These are phyloP conservation scores for Pseudocercospora musae DNA, from an alignment of 2,329 filamentous ascomycete genomes.

Conservation along the genomic window DNA sequence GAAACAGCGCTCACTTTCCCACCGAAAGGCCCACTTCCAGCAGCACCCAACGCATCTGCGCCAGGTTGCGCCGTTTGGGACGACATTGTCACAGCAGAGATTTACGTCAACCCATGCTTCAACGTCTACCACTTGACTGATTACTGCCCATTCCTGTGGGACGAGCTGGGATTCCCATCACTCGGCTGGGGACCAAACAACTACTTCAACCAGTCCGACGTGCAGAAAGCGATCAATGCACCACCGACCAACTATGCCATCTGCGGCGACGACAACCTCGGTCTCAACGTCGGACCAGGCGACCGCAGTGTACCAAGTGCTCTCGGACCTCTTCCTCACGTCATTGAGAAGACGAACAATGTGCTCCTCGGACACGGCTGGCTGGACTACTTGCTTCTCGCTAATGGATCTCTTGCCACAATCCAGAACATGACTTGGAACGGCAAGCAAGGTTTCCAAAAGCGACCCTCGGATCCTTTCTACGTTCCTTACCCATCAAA, in stretches of 20 bases:
- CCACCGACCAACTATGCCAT: constrained; percentile 28
- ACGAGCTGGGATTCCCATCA: constrained; percentile 15
- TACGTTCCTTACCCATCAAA: constrained; percentile 25
- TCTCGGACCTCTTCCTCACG: neutral
- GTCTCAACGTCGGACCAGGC: neutral
- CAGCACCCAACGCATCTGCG: constrained; percentile 32
- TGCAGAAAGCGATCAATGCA: constrained; percentile 36
- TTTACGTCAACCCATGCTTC: constrained; percentile 33
- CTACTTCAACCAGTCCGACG: constrained; percentile 35
- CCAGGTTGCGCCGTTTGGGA: constrained; percentile 33
- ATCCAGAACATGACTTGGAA: constrained; percentile 35
- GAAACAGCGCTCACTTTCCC: constrained; percentile 46
- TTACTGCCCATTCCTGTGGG: constrained; percentile 27
- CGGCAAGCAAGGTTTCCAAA: constrained; percentile 29
- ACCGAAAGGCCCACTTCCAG: constrained; percentile 24
- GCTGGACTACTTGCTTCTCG: constrained; percentile 27
- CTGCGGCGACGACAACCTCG: constrained; percentile 26
- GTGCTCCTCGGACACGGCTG: constrained; percentile 30
- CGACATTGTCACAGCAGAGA: constrained; percentile 31
- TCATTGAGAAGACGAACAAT: constrained; percentile 33
- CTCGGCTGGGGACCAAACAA: constrained; percentile 5
- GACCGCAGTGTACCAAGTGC: constrained; percentile 3
- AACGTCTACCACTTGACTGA: constrained; percentile 33
- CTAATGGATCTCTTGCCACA: constrained; percentile 28
- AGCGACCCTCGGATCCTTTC: constrained; percentile 21